Percentiles rank a stretch among this genome's conserved stretches.
phyloP scores from a whole-genome alignment of 495 filamentous ascomycete species.

The Cercophora samala region DNA sequence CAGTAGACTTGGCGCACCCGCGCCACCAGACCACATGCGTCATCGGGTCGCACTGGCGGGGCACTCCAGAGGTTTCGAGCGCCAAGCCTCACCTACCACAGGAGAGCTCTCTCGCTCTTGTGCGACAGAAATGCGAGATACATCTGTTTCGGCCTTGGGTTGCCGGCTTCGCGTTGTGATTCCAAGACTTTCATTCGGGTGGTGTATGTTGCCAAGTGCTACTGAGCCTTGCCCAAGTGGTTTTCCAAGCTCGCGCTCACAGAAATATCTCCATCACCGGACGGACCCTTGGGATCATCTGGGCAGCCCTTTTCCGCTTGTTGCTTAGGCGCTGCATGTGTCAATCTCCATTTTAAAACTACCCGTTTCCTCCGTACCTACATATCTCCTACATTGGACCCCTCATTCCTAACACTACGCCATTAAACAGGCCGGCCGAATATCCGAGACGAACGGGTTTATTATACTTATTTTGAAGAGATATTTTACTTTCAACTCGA shows the following conservation, averaged over 20 bases:
- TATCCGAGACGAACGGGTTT: background rate
- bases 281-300: background rate
- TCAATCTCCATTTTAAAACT: background rate
- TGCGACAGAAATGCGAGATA: background rate
- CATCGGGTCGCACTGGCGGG: constrained; percentile 3
- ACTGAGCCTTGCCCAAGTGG: background rate
- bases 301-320: too few species aligned
- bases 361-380: background rate
- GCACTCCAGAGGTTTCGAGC: background rate
- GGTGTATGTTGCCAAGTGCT: background rate
- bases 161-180: background rate
- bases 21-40: constrained; percentile 4
- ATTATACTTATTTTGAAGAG: background rate
- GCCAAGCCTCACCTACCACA: background rate
- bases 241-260: too few species aligned
- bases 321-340: background rate
- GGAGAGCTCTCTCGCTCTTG: background rate
- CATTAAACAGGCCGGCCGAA: background rate
- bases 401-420: background rate
- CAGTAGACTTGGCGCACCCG: background rate
- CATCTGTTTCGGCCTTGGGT: background rate
- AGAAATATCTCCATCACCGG: background rate
- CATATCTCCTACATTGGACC: background rate
- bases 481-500: too few species aligned
- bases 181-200: background rate